Evolutionary conservation across 2,329 filamentous ascomycete species (phyloP).

Genomic region (Diplodia intermedia): DNA sequence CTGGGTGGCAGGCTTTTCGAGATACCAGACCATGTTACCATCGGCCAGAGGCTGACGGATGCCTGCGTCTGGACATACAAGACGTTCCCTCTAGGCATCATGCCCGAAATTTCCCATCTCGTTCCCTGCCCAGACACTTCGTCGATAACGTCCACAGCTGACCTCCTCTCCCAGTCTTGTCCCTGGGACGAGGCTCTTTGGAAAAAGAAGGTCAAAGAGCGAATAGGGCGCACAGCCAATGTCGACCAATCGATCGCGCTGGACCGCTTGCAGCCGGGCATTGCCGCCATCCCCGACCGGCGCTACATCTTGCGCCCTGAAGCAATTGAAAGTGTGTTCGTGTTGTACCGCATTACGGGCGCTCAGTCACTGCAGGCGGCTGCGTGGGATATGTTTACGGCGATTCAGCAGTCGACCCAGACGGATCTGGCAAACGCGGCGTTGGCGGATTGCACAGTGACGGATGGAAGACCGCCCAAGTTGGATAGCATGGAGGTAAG

Average conservation of each 20-base stretch:
- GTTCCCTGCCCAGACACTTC: conserved; percentile 53
- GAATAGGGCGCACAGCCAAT: conserved; percentile 40
- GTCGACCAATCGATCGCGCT: conserved; percentile 48
- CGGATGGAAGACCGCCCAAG: conserved; percentile 45
- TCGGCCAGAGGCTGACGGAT: conserved; percentile 64
- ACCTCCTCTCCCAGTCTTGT: conserved; percentile 44
- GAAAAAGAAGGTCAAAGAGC: conserved; percentile 49
- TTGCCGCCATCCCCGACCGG: conserved; percentile 52
- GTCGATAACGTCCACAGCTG: neutral
- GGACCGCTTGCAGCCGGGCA: conserved; percentile 52
- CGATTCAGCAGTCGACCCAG: conserved; percentile 52
- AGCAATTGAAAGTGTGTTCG: conserved; percentile 67
- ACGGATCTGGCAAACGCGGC: conserved; percentile 57
- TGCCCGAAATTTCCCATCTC: conserved; percentile 66
- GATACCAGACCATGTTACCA: conserved; percentile 60
- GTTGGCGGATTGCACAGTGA: conserved; percentile 51
- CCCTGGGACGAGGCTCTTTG: conserved; percentile 62
- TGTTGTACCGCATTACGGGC: conserved; percentile 66
- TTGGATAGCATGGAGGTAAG: conserved; percentile 55
- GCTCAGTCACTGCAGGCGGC: conserved; percentile 55
- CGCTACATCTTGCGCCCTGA: conserved; percentile 61
- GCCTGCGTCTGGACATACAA: conserved; percentile 70
- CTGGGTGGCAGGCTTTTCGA: conserved; percentile 65
- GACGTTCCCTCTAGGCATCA: conserved; percentile 63
- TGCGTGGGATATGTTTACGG: conserved; percentile 60